A percentile compares a stretch with the other conserved stretches of the same genome.
These are phyloP conservation scores for Stachybotrys chlorohalonatus DNA, from an alignment of 2,329 filamentous ascomycete species.

Conservation along the genomic window DNA sequence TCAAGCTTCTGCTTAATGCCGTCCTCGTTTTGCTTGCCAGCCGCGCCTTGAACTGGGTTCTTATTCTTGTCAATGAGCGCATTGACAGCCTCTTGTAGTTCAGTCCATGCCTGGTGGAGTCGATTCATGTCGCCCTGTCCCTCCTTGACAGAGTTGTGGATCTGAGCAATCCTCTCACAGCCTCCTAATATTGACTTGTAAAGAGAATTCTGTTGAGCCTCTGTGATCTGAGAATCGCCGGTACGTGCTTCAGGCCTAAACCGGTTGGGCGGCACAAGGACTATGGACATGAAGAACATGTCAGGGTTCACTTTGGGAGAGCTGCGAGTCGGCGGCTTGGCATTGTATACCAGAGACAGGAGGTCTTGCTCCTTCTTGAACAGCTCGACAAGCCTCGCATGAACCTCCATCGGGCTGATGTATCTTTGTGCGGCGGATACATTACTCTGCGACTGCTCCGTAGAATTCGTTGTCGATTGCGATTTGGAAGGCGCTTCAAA, in stretches of 20 bases:
- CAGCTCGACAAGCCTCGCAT: slow-evolving; percentile 65
- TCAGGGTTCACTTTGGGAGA: slow-evolving; percentile 57
- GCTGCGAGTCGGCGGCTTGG: slow-evolving; percentile 53
- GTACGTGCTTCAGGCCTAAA: slow-evolving; percentile 82
- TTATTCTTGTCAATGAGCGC: slow-evolving; percentile 85
- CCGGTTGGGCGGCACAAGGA: slow-evolving; percentile 86
- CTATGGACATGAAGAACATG: slow-evolving; percentile 86
- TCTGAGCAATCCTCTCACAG: slow-evolving; percentile 64
- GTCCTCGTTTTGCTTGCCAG: slow-evolving; percentile 72
- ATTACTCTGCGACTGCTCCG: background rate
- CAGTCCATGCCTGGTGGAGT: slow-evolving; percentile 72
- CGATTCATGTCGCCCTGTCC: slow-evolving; percentile 50
- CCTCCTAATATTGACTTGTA: slow-evolving; percentile 78
- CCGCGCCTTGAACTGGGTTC: slow-evolving; percentile 70
- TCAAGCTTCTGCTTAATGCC: slow-evolving; percentile 97
- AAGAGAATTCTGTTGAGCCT: slow-evolving; percentile 78
- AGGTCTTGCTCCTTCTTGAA: slow-evolving; percentile 86
- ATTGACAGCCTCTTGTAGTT: slow-evolving; percentile 84
- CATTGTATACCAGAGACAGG: slow-evolving; percentile 75
- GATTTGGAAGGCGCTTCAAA: slow-evolving; percentile 20
- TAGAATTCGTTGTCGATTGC: background rate
- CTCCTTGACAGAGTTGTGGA: slow-evolving; percentile 46
- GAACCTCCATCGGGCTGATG: slow-evolving; percentile 75
- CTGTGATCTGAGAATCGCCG: slow-evolving; percentile 71
- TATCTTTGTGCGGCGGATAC: slow-evolving; percentile 51